These are phyloP conservation scores for Trichocladium antarcticum DNA, from an alignment of 495 filamentous ascomycete genomes.

Conservation along the genomic window DNA sequence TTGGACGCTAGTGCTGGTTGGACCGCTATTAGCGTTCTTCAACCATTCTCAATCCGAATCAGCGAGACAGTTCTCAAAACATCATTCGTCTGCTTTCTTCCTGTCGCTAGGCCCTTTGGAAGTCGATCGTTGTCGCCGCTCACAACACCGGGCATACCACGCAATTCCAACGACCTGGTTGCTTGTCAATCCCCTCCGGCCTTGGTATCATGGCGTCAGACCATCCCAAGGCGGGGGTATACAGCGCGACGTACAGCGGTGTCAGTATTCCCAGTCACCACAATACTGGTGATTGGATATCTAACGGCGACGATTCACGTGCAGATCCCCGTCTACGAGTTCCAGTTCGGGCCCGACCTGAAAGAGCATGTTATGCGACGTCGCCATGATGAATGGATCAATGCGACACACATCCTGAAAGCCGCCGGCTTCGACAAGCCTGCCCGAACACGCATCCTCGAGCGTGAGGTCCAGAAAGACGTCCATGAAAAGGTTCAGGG, in stretches of 20 bases:
- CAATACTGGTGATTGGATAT: not conserved
- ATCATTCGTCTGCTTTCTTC: too few species aligned
- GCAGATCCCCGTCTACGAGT: constrained; percentile 85
- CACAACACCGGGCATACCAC: too few species aligned
- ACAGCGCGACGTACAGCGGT: constrained; percentile 88
- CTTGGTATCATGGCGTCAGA: constrained; percentile 31
- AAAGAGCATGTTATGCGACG: constrained; percentile 79
- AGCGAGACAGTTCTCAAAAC: too few species aligned
- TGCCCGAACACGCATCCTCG: constrained; percentile 82
- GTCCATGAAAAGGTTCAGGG: constrained; percentile 95
- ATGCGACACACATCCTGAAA: constrained; percentile 91
- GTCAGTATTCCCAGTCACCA: constrained; percentile 41
- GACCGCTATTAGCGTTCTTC: not conserved
- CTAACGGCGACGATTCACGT: not conserved
- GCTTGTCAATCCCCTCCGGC: not conserved
- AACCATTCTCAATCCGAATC: not conserved
- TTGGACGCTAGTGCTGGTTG: not conserved
- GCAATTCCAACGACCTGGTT: not conserved
- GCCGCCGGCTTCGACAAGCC: constrained; percentile 63
- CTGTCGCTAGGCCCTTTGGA: too few species aligned
- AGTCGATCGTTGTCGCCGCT: too few species aligned
- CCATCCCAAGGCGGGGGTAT: constrained; percentile 42
- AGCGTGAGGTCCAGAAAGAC: constrained; percentile 93
- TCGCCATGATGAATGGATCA: constrained; percentile 78
- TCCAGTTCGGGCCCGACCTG: constrained; percentile 61